These are phyloP conservation scores for Solanum sejunctum DNA, from an alignment of 257 asterid genomes.

Conservation along the genomic window DNA sequence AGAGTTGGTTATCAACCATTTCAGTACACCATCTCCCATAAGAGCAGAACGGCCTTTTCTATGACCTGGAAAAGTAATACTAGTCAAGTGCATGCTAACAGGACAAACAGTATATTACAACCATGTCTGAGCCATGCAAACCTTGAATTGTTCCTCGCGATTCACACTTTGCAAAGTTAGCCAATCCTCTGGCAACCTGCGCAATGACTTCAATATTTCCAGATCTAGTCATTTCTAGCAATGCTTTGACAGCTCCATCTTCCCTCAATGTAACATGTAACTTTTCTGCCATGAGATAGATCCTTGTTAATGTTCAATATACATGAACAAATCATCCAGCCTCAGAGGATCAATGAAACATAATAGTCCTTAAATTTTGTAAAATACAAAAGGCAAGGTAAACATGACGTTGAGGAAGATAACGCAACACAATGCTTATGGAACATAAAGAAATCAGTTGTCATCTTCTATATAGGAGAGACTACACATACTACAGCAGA, in stretches of 20 bases:
- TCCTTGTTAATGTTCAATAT: neutral
- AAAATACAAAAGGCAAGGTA: neutral
- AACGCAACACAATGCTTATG: too few relatives aligned
- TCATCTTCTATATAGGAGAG: neutral
- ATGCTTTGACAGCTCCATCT: slow-evolving; percentile 76
- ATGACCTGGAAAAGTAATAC: slow-evolving; percentile 30
- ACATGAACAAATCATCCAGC: neutral
- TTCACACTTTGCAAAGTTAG: slow-evolving; percentile 87
- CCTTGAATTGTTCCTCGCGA: slow-evolving; percentile 80
- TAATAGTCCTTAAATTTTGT: neutral
- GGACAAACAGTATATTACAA: neutral
- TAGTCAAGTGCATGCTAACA: slow-evolving; percentile 2
- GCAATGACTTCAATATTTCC: slow-evolving; percentile 60
- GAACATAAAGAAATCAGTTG: neutral
- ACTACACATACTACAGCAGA: neutral
- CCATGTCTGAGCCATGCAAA: neutral
- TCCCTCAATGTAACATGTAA: slow-evolving; percentile 49
- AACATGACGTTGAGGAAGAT: neutral
- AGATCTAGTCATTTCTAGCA: slow-evolving; percentile 48
- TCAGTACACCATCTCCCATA: slow-evolving; percentile 62
- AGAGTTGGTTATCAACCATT: slow-evolving; percentile 65
- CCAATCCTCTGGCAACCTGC: slow-evolving; percentile 87
- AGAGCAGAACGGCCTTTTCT: slow-evolving; percentile 62
- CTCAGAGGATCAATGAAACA: neutral
- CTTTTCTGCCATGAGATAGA: slow-evolving; percentile 35